Conservation (phyloP, 768 basidiomycete species). For the Serendipita sp. region DNA sequence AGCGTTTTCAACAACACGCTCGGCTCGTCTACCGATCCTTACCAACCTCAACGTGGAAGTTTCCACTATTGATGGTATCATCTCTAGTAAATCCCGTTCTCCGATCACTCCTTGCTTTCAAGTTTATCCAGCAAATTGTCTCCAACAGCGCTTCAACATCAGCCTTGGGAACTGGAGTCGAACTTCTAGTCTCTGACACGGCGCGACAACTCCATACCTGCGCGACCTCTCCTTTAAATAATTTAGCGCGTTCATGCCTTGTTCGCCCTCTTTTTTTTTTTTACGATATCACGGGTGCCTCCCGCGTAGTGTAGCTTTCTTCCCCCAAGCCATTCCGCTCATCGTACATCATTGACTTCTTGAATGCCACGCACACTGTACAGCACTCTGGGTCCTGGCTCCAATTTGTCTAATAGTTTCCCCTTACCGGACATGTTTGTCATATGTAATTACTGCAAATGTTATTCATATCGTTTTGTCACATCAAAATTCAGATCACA, state of each 20-base stretch:
- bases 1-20: constrained; percentile 1
- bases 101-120: too few relatives aligned
- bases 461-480: not conserved
- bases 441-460: constrained; percentile 1
- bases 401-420: constrained; percentile 6
- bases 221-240: not conserved
- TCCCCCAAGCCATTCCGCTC: not conserved
- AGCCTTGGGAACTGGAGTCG: too few relatives aligned
- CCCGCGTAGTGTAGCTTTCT: not conserved
- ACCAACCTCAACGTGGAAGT: not conserved
- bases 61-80: not conserved
- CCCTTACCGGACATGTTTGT: constrained; percentile 1
- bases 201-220: not conserved
- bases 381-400: constrained; percentile 3
- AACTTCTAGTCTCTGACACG: too few relatives aligned
- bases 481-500: not conserved
- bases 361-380: constrained; percentile 5
- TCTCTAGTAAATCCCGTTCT: too few relatives aligned
- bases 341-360: constrained; percentile 2
- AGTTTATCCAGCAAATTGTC: too few relatives aligned
- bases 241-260: not conserved
- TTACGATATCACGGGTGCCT: not conserved
- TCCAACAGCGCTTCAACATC: too few relatives aligned
- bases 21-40: not conserved
- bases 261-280: not conserved